Base-by-base conservation (phyloP, 2,329 filamentous ascomycete species). In the Penicillium psychrosexuale region DNA sequence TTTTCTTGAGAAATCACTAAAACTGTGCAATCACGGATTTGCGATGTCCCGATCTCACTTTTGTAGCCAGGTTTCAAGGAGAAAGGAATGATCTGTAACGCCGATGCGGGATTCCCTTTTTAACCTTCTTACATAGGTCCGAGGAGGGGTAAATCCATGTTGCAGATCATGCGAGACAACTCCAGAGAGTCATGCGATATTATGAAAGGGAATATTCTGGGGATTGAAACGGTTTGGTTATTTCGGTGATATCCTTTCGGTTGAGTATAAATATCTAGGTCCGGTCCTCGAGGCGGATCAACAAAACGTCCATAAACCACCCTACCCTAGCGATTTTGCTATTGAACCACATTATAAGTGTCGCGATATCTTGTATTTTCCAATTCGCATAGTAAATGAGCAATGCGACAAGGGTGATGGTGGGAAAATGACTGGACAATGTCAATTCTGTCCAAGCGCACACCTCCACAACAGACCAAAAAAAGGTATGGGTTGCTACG, bases 91-190 rank as follows among this genome's bases (percentile, higher is more conserved):
- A 49, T 49, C 52, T 61, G 53, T 53, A 49, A 60, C 47, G 49
- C 27, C 27, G 30, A 47, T 42, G 33, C 55, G 40, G 38, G 22
- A 45, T 47, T 38, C 31, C 37, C 49, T 47, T 58, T 53, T 31
- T 49, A 37, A 50, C 37, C 47, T 51, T 59, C 60, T 61, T 61
- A 63, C 57, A 54, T 58, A 58, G 61, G 48, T 62, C 57, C 59
- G 56, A 63, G 60, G 63, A 64, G 61, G 61, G 61, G 63, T 64
- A 65, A 61, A 61, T 53, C 56, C 56, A 60, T 54, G 51, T 49
- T 57, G 63, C 58, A 65, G 57, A 65, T 65, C 61, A 63, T 63
- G 60, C 58, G 58, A 64, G 58, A 63, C 56, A 60, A 50, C 47
- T 57, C 49, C 46, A 48, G 54, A 56, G 38, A 44, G 56, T 64